Evolutionary conservation across 164 flowering plant species (phyloP), one percentile per base, ranked within the genome.

Genomic region (Chimonanthus salicifolius): DNA sequence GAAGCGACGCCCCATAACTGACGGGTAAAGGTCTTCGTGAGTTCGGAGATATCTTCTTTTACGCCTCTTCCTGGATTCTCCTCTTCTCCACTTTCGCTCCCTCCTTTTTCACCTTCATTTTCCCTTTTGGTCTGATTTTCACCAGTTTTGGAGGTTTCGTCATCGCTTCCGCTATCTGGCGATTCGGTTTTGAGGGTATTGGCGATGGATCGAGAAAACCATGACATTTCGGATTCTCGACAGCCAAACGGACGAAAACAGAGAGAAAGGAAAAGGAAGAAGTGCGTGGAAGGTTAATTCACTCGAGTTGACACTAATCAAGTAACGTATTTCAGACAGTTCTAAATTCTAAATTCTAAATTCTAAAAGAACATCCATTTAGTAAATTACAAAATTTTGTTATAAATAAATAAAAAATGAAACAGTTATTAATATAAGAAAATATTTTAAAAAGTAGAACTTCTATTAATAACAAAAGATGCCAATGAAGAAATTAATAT

Each of bases 1-100:
- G 89, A 83, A 15, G 97, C 97, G 11, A 92, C 95, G 44, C 97
- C 97, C 92, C 92, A 88, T 4, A 91, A 74, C 76, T 91, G 97
- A 64, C 97, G 95, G 47, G 91, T 85, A 69, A 94, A 83, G 80
- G 92, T 83, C 80, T 92, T 86, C 66, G 76, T 87, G 67, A 94
- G 72, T 66, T 91, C 92, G 11, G 90, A 86, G 68, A 95, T 82
- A 74, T 95, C 99, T 21, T 89, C 98, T 75, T 90, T 93, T 73
- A 95, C 98, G 74, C 99, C 98, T 15, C 88, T 81, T 4, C 81
- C 69, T 44, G 82, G 68, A 47, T 67, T 45, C 20, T 63, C 66
- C 8, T 18, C 66, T 63, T 18, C 33, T 33, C 3, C 47, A 7
- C 5, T 11, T 65, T 43, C 48, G 9, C 47, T 44, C 4, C 67